phyloP scores from a whole-genome alignment of 352 stramenopile genomes.

The Phytopythium vexans region DNA sequence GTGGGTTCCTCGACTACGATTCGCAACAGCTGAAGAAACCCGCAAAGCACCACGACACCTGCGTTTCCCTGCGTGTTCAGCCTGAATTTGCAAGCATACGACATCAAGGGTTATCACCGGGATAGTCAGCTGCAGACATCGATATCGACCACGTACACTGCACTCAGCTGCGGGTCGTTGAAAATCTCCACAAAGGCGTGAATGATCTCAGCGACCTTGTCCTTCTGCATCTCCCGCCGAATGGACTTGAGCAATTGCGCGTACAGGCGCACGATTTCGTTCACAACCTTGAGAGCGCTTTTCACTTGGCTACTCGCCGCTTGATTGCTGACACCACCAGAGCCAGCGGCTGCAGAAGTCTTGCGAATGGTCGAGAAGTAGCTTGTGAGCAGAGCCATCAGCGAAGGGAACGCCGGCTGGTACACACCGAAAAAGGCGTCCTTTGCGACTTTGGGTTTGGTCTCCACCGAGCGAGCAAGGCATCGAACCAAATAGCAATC shows the following conservation, averaged over 20 bases:
- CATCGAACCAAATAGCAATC: constrained; percentile 71
- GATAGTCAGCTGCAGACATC: background rate
- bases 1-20: constrained; percentile 80
- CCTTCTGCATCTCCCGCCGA: constrained; percentile 81
- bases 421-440: constrained; percentile 69
- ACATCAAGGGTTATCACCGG: background rate
- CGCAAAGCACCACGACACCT: constrained; percentile 68
- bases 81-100: constrained; percentile 16
- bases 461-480: constrained; percentile 63
- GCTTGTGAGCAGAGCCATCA: constrained; percentile 62
- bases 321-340: background rate
- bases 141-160: constrained; percentile 37
- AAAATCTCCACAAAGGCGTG: constrained; percentile 80
- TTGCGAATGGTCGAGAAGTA: constrained; percentile 70
- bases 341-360: constrained; percentile 14
- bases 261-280: constrained; percentile 76
- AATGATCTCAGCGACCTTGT: constrained; percentile 68
- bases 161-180: constrained; percentile 61
- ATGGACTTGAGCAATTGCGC: constrained; percentile 77
- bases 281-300: constrained; percentile 69
- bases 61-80: constrained; percentile 58
- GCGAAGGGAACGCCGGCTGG: constrained; percentile 46
- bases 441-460: constrained; percentile 75
- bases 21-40: constrained; percentile 72
- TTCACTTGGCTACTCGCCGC: constrained; percentile 33